A percentile compares a stretch with the other conserved stretches of the same genome.
Evolutionary conservation across 139 green algal genomes (phyloP).

Genomic region (Asterochloris erici): DNA sequence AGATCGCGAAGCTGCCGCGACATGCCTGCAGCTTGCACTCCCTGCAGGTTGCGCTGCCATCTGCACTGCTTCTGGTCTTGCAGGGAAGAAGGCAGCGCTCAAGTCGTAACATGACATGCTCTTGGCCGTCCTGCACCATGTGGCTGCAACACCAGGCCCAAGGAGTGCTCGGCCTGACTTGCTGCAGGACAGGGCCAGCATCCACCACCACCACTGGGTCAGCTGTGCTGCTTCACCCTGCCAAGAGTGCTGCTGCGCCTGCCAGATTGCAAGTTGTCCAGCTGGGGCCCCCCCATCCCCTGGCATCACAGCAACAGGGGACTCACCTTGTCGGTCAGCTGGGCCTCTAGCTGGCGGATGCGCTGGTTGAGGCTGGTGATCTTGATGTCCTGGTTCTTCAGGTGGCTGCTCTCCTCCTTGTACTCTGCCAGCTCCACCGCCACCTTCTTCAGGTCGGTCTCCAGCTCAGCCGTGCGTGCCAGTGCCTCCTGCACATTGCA

Average conservation of each 20-base stretch:
- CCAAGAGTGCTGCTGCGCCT: neutral
- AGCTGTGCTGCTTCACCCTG: neutral
- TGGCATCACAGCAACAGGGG: neutral
- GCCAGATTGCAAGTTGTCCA: neutral
- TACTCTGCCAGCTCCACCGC: slow-evolving; percentile 78
- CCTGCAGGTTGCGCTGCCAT: too few relatives aligned
- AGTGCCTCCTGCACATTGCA: slow-evolving; percentile 39
- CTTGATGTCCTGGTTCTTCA: slow-evolving; percentile 86
- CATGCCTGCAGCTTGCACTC: too few relatives aligned
- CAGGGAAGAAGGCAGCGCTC: too few relatives aligned
- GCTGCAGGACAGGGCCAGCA: too few relatives aligned
- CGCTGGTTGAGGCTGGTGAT: slow-evolving; percentile 77
- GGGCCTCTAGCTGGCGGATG: slow-evolving; percentile 40
- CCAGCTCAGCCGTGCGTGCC: slow-evolving; percentile 49
- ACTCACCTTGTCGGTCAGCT: slow-evolving; percentile 42
- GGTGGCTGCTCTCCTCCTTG: slow-evolving; percentile 66
- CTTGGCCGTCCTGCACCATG: too few relatives aligned
- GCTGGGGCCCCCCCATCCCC: too few relatives aligned
- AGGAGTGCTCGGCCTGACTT: too few relatives aligned
- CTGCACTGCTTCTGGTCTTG: too few relatives aligned
- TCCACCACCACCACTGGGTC: too few relatives aligned
- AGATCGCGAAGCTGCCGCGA: too few relatives aligned
- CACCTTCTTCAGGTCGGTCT: slow-evolving; percentile 39
- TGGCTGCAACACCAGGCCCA: too few relatives aligned
- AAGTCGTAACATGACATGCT: too few relatives aligned